phyloP scores from a whole-genome alignment of 306 rosid genomes.

The Pyrus pyrifolia region DNA sequence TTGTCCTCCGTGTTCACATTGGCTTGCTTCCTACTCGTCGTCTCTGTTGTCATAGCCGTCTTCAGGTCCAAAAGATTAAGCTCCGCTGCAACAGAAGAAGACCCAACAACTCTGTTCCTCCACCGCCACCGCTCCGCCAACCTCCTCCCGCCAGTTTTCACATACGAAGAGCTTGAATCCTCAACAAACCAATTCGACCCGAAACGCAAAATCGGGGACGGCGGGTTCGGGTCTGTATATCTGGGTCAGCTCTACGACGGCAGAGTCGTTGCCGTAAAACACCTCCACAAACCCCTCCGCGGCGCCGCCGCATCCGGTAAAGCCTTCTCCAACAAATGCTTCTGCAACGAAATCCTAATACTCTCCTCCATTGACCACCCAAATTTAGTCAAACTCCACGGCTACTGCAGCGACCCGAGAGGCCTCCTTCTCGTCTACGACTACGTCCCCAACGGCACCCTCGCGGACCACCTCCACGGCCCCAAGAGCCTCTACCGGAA shows the following conservation, averaged over 20 bases:
- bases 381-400: slow-evolving; percentile 85
- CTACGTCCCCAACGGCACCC: slow-evolving; percentile 84
- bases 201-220: slow-evolving; percentile 87
- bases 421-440: slow-evolving; percentile 75
- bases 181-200: slow-evolving; percentile 72
- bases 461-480: slow-evolving; percentile 82
- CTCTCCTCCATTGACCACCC: slow-evolving; percentile 81
- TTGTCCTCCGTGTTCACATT: slow-evolving; percentile 31
- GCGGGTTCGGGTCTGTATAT: slow-evolving; percentile 89
- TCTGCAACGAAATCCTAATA: slow-evolving; percentile 89
- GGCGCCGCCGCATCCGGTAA: slow-evolving; percentile 23
- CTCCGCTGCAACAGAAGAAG: slow-evolving; percentile 38
- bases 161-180: slow-evolving; percentile 64
- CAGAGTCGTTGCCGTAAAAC: slow-evolving; percentile 69
- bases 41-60: slow-evolving; percentile 15
- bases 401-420: slow-evolving; percentile 88
- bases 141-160: slow-evolving; percentile 77
- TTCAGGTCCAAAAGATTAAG: slow-evolving; percentile 35
- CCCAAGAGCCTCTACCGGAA: slow-evolving; percentile 29
- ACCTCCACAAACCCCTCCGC: slow-evolving; percentile 61
- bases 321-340: slow-evolving; percentile 65
- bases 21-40: slow-evolving; percentile 32
- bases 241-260: slow-evolving; percentile 67
- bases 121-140: slow-evolving; percentile 56
- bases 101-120: slow-evolving; percentile 68